These are phyloP conservation scores for Coemansia biformis DNA, from an alignment of 192 early-diverging fungal genomes.

Conservation along the genomic window DNA sequence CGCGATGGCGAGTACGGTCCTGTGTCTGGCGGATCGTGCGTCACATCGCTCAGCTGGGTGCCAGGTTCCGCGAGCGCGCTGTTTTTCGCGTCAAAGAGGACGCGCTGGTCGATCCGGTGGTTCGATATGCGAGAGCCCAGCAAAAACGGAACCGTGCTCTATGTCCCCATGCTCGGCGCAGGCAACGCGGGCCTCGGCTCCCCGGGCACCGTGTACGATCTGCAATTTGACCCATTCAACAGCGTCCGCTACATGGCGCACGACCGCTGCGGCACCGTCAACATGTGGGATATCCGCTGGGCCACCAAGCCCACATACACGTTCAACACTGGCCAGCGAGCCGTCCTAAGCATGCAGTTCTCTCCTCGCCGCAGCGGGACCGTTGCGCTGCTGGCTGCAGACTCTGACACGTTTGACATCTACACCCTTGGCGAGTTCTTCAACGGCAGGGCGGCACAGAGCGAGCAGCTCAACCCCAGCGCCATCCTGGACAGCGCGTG, in stretches of 20 bases:
- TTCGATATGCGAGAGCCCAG: slow-evolving; percentile 35
- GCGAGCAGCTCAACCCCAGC: slow-evolving; percentile 6
- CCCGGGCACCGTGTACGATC: slow-evolving; percentile 34
- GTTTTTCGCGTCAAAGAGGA: slow-evolving; percentile 29
- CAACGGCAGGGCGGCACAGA: slow-evolving; percentile 3
- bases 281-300: slow-evolving; percentile 50
- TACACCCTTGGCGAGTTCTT: slow-evolving; percentile 23
- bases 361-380: slow-evolving; percentile 31
- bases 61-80: slow-evolving; percentile 32
- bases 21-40: slow-evolving; percentile 20
- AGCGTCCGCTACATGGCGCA: slow-evolving; percentile 38
- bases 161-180: slow-evolving; percentile 21
- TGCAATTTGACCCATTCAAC: slow-evolving; percentile 49
- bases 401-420: slow-evolving; percentile 18
- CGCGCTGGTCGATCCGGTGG: slow-evolving; percentile 34
- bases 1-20: slow-evolving; percentile 25
- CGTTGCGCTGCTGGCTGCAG: slow-evolving; percentile 21
- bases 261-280: slow-evolving; percentile 26
- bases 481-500: slow-evolving; percentile 24
- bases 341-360: slow-evolving; percentile 13
- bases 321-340: slow-evolving; percentile 9
- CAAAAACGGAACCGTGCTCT: slow-evolving; percentile 22
- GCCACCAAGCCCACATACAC: slow-evolving; percentile 21
- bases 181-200: not conserved
- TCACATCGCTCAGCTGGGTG: slow-evolving; percentile 40